phyloP scores from a whole-genome alignment of 2,329 filamentous ascomycete species.

The Alternaria ethzedia region DNA sequence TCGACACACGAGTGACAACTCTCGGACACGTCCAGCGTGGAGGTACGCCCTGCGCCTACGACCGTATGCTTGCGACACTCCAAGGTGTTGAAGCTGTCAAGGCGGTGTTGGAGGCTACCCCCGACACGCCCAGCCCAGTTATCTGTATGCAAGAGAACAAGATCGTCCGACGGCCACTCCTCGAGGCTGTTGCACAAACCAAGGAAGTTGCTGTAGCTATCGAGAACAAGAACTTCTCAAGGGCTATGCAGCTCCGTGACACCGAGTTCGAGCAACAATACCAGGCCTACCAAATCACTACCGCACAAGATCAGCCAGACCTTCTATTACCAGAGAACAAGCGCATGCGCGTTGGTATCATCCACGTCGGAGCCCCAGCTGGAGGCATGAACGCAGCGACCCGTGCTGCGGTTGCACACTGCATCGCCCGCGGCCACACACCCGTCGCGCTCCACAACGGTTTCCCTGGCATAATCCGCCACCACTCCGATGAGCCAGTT shows the following conservation, averaged over 20 bases:
- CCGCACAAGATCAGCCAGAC: conserved; percentile 75
- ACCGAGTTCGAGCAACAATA: conserved; percentile 94
- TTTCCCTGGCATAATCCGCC: conserved; percentile 90
- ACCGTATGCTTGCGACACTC: conserved; percentile 88
- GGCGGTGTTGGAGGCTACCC: conserved; percentile 59
- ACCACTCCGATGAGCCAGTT: conserved; percentile 82
- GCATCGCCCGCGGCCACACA: conserved; percentile 87
- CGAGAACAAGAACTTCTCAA: conserved; percentile 81
- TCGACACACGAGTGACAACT: conserved; percentile 94
- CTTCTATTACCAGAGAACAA: conserved; percentile 73
- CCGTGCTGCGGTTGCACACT: conserved; percentile 91
- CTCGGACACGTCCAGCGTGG: conserved; percentile 97
- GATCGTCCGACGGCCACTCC: conserved; percentile 86
- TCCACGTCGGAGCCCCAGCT: conserved; percentile 94
- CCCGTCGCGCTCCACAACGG: conserved; percentile 95
- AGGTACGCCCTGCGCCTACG: conserved; percentile 89
- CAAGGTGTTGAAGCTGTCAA: conserved; percentile 63
- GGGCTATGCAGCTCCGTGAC: conserved; percentile 86
- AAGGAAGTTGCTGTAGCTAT: conserved; percentile 85
- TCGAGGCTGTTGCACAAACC: conserved; percentile 87
- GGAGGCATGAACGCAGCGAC: conserved; percentile 99
- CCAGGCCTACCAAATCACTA: conserved; percentile 88
- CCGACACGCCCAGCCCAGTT: conserved; percentile 88
- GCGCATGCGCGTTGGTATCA: conserved; percentile 92
- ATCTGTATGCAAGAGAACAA: conserved; percentile 99